A percentile compares a stretch with the other conserved stretches of the same genome.
These are phyloP conservation scores for Clarireedia hainanense DNA, from an alignment of 2,329 filamentous ascomycete genomes.

Conservation along the genomic window DNA sequence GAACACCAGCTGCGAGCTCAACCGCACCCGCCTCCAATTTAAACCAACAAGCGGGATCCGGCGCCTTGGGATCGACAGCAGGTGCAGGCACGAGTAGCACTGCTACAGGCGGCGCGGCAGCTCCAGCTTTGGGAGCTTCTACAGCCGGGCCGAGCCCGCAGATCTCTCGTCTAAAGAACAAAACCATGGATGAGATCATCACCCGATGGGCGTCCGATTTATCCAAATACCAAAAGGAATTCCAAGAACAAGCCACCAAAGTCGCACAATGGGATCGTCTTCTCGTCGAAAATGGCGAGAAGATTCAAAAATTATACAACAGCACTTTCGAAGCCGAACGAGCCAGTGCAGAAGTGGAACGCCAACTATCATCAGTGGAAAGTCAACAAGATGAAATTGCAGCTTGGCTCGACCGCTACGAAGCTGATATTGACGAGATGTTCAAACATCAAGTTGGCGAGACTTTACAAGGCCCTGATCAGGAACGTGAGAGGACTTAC, in stretches of 20 bases:
- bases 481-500: slow-evolving; percentile 93
- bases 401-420: slow-evolving; percentile 82
- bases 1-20: slow-evolving; percentile 18
- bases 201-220: slow-evolving; percentile 94
- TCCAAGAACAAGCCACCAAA: slow-evolving; percentile 80
- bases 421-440: slow-evolving; percentile 84
- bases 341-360: slow-evolving; percentile 87
- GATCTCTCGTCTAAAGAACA: slow-evolving; percentile 89
- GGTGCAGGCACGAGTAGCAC: neutral
- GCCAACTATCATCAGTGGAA: slow-evolving; percentile 82
- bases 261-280: slow-evolving; percentile 84
- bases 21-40: slow-evolving; percentile 22
- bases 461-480: slow-evolving; percentile 77
- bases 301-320: slow-evolving; percentile 87
- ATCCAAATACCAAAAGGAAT: slow-evolving; percentile 93
- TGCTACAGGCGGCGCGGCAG: slow-evolving; percentile 4
- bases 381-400: slow-evolving; percentile 88
- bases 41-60: neutral
- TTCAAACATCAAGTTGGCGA: slow-evolving; percentile 76
- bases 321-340: slow-evolving; percentile 91
- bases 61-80: neutral
- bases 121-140: slow-evolving; percentile 52
- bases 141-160: slow-evolving; percentile 76
- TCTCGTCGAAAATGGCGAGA: slow-evolving; percentile 87
- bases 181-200: slow-evolving; percentile 98